phyloP scores from a whole-genome alignment of 306 rosid species.

The Cucurbita pepo region DNA sequence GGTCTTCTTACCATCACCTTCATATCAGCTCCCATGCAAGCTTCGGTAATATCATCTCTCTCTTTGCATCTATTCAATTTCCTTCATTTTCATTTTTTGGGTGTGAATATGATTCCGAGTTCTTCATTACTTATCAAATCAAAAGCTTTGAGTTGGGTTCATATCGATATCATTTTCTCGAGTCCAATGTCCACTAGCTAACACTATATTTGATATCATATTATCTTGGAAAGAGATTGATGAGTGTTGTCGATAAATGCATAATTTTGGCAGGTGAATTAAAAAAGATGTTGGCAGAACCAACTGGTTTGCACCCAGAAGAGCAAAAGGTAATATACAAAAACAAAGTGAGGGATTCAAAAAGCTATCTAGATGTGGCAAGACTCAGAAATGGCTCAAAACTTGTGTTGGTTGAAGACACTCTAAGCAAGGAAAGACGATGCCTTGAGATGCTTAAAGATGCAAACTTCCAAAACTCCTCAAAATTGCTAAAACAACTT shows the following conservation, averaged over 20 bases:
- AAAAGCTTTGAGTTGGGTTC: neutral
- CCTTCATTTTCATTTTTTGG: neutral
- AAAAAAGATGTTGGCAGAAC: slow-evolving; percentile 55
- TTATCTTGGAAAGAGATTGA: neutral
- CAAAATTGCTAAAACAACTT: slow-evolving; percentile 31
- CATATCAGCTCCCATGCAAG: slow-evolving; percentile 55
- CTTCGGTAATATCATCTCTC: slow-evolving; percentile 35
- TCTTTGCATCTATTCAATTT: neutral
- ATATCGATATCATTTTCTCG: neutral
- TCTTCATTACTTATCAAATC: neutral
- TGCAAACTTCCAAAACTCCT: slow-evolving; percentile 32
- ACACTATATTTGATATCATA: too few relatives aligned
- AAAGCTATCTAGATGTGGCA: slow-evolving; percentile 46
- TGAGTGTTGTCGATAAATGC: neutral
- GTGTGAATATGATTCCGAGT: neutral
- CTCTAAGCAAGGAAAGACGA: slow-evolving; percentile 42
- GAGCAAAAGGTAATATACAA: slow-evolving; percentile 71
- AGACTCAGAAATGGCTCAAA: slow-evolving; percentile 61
- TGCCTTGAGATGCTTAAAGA: slow-evolving; percentile 27
- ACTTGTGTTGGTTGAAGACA: slow-evolving; percentile 45
- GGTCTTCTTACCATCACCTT: slow-evolving; percentile 36
- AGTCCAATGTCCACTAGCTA: too few relatives aligned
- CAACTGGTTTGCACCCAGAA: slow-evolving; percentile 45
- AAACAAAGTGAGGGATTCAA: slow-evolving; percentile 64
- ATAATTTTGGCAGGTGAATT: slow-evolving; percentile 46